Conservation (phyloP, 169 alveolate species). For the Eimeria acervulina region DNA sequence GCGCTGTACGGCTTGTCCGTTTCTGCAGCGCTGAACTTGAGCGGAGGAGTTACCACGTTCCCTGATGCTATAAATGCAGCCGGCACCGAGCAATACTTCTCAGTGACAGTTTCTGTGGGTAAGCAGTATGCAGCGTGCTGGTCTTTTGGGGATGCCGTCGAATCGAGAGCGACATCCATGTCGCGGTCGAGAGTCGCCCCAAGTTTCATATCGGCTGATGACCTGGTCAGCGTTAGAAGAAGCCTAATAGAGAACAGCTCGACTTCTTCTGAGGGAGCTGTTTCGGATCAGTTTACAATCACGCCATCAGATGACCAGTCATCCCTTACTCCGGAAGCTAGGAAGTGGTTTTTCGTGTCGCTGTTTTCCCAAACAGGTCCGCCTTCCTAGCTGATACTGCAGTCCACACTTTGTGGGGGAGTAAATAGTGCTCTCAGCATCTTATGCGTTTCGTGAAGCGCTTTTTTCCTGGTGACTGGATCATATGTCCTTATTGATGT, state of each 20-base stretch:
- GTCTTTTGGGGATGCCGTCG: slow-evolving; percentile 71
- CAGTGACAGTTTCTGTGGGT: slow-evolving; percentile 61
- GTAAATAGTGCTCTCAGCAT: background rate
- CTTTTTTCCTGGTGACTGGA: too few relatives aligned
- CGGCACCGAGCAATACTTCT: slow-evolving; percentile 61
- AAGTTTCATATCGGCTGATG: slow-evolving; percentile 34
- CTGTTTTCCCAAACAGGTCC: slow-evolving; percentile 58
- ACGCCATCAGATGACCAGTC: background rate
- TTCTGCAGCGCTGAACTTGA: slow-evolving; percentile 15
- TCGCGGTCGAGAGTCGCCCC: slow-evolving; percentile 35
- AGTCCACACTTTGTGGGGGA: background rate
- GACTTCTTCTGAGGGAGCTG: background rate
- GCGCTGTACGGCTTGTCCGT: background rate
- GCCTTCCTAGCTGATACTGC: background rate
- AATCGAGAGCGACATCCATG: slow-evolving; percentile 24
- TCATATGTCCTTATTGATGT: background rate
- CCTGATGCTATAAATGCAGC: slow-evolving; percentile 64
- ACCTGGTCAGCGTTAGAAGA: background rate
- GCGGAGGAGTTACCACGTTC: slow-evolving; percentile 26
- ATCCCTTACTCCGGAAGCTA: background rate
- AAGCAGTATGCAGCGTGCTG: slow-evolving; percentile 76
- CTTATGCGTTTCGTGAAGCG: background rate
- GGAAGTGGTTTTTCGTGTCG: slow-evolving; percentile 58
- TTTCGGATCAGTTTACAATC: background rate
- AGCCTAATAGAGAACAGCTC: background rate